Evolutionary conservation across 208 protist genomes (phyloP).

Genomic region (Entamoeba histolytica): DNA sequence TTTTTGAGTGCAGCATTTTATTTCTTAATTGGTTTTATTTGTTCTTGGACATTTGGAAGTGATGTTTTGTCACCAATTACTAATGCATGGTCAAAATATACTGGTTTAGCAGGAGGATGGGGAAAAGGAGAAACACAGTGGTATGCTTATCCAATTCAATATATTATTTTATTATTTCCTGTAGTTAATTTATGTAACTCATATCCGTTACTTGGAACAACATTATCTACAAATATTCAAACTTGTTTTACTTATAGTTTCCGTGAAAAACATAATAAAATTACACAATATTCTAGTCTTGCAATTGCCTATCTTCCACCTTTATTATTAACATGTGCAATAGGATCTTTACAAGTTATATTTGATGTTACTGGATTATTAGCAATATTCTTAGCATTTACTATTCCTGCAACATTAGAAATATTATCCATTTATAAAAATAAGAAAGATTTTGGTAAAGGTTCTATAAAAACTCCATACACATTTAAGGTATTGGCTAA

Average conservation of each 20-base stretch:
- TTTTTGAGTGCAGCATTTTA: not conserved
- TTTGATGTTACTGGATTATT: not conserved
- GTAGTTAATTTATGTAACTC: not conserved
- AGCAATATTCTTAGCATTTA: not conserved
- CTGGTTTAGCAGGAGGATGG: not conserved
- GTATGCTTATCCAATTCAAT: not conserved
- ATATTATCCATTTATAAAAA: not conserved
- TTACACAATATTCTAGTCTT: not conserved
- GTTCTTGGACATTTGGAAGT: not conserved
- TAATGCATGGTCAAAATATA: not conserved
- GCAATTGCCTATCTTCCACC: not conserved
- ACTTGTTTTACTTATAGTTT: not conserved
- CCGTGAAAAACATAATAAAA: not conserved
- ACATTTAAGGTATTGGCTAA: not conserved
- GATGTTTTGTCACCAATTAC: not conserved
- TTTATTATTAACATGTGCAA: not conserved
- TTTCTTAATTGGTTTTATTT: not conserved
- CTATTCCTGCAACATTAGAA: not conserved
- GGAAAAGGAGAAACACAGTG: not conserved
- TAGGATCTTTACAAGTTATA: not conserved
- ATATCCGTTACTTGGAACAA: not conserved
- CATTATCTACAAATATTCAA: not conserved
- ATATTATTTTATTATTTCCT: not conserved
- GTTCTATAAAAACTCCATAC: not conserved
- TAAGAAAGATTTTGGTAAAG: not conserved